Conservation (phyloP, 73 alveolate species). For the Uronychia binucleata region DNA sequence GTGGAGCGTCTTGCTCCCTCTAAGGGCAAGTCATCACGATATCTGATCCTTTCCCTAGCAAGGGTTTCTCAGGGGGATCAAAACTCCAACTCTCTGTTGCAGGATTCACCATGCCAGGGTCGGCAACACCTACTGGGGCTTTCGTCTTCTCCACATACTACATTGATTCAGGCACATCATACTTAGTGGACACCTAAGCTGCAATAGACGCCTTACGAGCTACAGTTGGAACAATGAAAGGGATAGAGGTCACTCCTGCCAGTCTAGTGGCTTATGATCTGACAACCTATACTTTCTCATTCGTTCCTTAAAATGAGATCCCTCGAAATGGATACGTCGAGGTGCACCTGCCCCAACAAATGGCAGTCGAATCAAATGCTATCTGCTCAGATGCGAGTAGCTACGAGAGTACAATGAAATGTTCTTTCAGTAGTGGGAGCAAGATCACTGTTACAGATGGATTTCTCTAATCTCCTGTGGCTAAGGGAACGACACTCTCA, state of each 20-base stretch:
- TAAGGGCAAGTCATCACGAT: not conserved
- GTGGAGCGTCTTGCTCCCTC: too few species aligned
- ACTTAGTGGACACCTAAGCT: constrained; percentile 28
- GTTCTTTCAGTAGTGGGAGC: constrained; percentile 30
- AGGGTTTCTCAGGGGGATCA: not conserved
- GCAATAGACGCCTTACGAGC: constrained; percentile 23
- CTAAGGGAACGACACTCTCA: constrained; percentile 25
- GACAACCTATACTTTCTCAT: constrained; percentile 33
- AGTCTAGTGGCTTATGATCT: constrained; percentile 24
- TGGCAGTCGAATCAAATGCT: constrained; percentile 23
- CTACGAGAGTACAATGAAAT: constrained; percentile 35
- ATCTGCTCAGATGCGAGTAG: constrained; percentile 20
- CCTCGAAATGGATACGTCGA: constrained; percentile 51
- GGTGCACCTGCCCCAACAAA: constrained; percentile 31
- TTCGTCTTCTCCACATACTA: constrained; percentile 2
- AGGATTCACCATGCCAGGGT: constrained; percentile 45
- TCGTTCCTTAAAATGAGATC: constrained; percentile 39
- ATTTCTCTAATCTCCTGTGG: constrained; percentile 14
- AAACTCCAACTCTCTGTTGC: constrained; percentile 10
- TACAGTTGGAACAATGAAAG: constrained; percentile 24
- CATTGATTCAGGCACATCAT: constrained; percentile 15
- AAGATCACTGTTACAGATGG: constrained; percentile 35
- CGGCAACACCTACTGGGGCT: constrained; percentile 24
- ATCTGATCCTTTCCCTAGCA: not conserved
- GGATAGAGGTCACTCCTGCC: constrained; percentile 8